A percentile compares a stretch with the other conserved stretches of the same genome.
Evolutionary conservation across 306 rosid genomes (phyloP).

Genomic region (Quercus alba): DNA sequence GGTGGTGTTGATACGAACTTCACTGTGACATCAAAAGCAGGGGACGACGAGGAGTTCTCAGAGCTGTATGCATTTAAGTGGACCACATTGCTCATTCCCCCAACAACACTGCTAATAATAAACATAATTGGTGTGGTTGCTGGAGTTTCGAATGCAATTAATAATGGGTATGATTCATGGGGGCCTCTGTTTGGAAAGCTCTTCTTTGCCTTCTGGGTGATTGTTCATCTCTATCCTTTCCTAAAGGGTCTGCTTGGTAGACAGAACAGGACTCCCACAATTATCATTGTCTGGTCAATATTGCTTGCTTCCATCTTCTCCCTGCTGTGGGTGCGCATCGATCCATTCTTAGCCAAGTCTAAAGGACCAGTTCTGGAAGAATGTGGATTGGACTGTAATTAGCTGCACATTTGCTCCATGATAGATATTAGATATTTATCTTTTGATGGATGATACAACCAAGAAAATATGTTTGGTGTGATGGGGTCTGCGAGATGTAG

Average conservation of each 20-base stretch:
- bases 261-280: constrained; percentile 71
- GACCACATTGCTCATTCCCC: constrained; percentile 66
- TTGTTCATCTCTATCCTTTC: constrained; percentile 69
- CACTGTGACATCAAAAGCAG: constrained; percentile 43
- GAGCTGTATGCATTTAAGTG: constrained; percentile 43
- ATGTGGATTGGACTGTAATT: constrained; percentile 73
- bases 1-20: constrained; percentile 60
- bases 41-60: constrained; percentile 18
- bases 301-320: constrained; percentile 68
- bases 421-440: background rate
- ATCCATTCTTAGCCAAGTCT: constrained; percentile 57
- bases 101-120: constrained; percentile 58
- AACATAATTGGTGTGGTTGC: constrained; percentile 62
- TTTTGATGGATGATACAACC: background rate
- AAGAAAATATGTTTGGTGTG: background rate
- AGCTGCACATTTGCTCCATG: constrained; percentile 11
- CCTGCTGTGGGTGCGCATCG: constrained; percentile 62
- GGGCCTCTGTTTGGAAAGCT: constrained; percentile 67
- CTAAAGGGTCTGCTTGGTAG: constrained; percentile 57
- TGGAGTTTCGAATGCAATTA: constrained; percentile 62
- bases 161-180: constrained; percentile 57
- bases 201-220: constrained; percentile 63
- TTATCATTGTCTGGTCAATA: constrained; percentile 69
- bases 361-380: constrained; percentile 54
- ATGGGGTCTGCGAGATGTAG: constrained; percentile 22